Evolutionary conservation across 495 filamentous ascomycete genomes (phyloP).

Genomic region (Aspergillus cavernicola): DNA sequence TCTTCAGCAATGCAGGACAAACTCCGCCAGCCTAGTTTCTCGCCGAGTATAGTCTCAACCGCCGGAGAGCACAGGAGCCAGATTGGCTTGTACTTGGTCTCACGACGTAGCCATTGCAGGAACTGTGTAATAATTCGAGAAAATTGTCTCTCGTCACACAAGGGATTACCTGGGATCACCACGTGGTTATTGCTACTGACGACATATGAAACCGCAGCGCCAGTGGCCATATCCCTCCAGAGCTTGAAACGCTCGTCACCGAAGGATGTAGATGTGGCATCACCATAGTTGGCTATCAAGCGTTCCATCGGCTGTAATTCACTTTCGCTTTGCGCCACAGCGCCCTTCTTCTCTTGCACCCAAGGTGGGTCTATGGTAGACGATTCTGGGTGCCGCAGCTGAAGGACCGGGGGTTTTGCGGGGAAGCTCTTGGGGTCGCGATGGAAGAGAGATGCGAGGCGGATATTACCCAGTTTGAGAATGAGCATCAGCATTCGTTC

Average conservation of each 20-base stretch:
- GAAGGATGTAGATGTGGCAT: conserved; percentile 85
- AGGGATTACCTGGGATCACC: conserved; percentile 76
- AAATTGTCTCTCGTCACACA: conserved; percentile 72
- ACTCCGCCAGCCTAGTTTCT: conserved; percentile 76
- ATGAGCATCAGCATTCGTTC: conserved; percentile 84
- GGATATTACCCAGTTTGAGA: conserved; percentile 81
- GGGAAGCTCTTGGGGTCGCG: conserved; percentile 81
- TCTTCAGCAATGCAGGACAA: conserved; percentile 82
- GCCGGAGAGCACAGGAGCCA: conserved; percentile 71
- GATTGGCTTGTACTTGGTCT: conserved; percentile 70
- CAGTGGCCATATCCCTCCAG: conserved; percentile 72
- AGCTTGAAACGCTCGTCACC: conserved; percentile 77
- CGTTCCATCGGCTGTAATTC: conserved; percentile 71
- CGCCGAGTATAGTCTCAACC: conserved; percentile 69
- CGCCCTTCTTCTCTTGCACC: conserved; percentile 39
- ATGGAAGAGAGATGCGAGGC: conserved; percentile 77
- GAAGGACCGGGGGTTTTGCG: conserved; percentile 45
- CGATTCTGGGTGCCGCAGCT: conserved; percentile 73
- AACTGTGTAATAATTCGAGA: conserved; percentile 64
- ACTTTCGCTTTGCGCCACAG: conserved; percentile 37
- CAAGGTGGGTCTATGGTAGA: conserved; percentile 66
- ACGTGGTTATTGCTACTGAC: conserved; percentile 67
- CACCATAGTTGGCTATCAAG: conserved; percentile 84
- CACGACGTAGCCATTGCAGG: conserved; percentile 65
- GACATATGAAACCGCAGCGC: conserved; percentile 76